These are phyloP conservation scores for Metschnikowia hibisci DNA, from an alignment of 805 yeast species.

Conservation along the genomic window DNA sequence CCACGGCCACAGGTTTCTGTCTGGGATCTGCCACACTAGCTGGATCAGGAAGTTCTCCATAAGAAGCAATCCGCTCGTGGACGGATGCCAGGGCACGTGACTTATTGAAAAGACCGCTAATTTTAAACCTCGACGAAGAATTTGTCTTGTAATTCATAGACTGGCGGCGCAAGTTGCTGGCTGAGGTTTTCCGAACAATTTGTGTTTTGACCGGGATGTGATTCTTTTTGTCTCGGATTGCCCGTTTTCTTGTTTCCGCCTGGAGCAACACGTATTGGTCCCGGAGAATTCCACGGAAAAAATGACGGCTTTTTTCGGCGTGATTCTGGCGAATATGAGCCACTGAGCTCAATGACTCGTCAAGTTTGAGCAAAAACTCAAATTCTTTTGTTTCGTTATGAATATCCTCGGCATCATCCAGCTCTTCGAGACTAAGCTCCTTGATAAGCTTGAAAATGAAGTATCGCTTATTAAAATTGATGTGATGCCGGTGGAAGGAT, in stretches of 20 bases:
- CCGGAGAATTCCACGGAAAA: constrained; percentile 29
- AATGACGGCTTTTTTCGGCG: constrained; percentile 23
- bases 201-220: constrained; percentile 7
- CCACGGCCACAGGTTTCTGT: constrained; percentile 48
- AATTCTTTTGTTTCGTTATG: constrained; percentile 41
- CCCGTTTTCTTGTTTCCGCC: background rate
- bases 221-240: constrained; percentile 1
- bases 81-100: constrained; percentile 44
- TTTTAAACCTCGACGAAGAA: constrained; percentile 42
- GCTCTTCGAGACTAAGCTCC: constrained; percentile 37
- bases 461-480: constrained; percentile 77
- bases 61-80: constrained; percentile 46
- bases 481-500: constrained; percentile 61
- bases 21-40: constrained; percentile 35
- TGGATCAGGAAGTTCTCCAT: constrained; percentile 58
- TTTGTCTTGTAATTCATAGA: constrained; percentile 37
- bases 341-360: constrained; percentile 31
- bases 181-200: constrained; percentile 30
- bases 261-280: constrained; percentile 32
- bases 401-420: constrained; percentile 19
- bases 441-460: constrained; percentile 36
- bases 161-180: constrained; percentile 32
- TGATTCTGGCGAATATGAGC: constrained; percentile 34
- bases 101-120: constrained; percentile 56
- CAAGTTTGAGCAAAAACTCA: constrained; percentile 49